Conservation (phyloP, 257 asterid genomes). For the Capsicum rhomboideum region DNA sequence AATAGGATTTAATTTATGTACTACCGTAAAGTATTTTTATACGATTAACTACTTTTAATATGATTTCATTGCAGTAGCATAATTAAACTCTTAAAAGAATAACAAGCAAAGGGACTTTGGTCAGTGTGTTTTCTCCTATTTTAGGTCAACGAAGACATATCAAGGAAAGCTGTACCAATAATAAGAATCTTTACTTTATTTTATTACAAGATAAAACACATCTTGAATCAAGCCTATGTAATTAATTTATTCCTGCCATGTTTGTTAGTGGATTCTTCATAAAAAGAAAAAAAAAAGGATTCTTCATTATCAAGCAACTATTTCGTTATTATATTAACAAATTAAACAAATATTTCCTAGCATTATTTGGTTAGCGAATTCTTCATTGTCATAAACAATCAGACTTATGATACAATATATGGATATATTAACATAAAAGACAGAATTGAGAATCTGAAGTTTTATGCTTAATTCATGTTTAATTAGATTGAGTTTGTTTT, state of each 20-base stretch:
- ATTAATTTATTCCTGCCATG: background rate
- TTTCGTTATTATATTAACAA: background rate
- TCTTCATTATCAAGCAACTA: background rate
- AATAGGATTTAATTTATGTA: background rate
- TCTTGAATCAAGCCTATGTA: background rate
- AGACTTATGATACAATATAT: no score
- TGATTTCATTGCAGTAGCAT: background rate
- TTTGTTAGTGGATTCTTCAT: background rate
- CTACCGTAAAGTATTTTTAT: background rate
- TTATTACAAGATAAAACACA: background rate
- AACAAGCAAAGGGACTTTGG: background rate
- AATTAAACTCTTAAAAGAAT: background rate
- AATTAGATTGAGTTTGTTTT: no score
- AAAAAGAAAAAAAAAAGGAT: background rate
- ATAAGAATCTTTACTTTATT: background rate
- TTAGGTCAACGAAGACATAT: background rate
- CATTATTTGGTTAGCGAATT: no score
- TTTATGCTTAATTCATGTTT: no score
- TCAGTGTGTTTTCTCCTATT: background rate
- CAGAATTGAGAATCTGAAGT: no score
- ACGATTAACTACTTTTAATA: background rate
- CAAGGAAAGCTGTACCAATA: background rate
- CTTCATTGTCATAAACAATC: no score
- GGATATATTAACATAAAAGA: no score
- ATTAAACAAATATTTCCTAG: no score